phyloP scores from a whole-genome alignment of 371 early-diverging fungal genomes.

The Apophysomyces ossiformis region DNA sequence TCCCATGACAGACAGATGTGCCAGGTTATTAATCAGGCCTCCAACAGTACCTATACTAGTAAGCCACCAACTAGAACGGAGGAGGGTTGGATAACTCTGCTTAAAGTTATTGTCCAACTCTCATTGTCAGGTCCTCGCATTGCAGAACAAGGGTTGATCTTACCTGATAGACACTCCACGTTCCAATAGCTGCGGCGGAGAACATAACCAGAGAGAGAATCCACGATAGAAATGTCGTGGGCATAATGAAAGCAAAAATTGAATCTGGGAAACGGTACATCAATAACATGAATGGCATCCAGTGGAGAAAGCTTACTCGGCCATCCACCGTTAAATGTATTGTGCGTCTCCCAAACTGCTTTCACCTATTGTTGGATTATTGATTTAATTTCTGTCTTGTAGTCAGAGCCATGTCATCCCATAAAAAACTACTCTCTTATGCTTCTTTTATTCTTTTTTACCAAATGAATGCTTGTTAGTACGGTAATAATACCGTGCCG shows the following conservation, averaged over 20 bases:
- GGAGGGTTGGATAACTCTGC: neutral
- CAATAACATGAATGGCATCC: neutral
- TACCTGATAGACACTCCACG: constrained; percentile 3
- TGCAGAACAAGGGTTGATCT: neutral
- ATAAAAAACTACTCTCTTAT: neutral
- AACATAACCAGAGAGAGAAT: neutral
- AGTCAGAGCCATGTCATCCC: neutral
- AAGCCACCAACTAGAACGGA: neutral
- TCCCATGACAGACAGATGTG: constrained; percentile 2
- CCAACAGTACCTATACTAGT: neutral
- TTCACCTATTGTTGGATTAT: neutral
- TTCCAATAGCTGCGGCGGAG: neutral
- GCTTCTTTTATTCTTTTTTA: neutral
- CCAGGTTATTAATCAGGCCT: neutral
- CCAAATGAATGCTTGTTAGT: neutral
- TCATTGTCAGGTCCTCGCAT: neutral
- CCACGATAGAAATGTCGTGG: neutral
- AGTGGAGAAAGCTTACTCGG: neutral
- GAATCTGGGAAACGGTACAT: neutral
- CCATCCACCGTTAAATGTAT: constrained; percentile 1
- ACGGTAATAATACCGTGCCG: neutral
- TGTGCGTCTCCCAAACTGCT: neutral
- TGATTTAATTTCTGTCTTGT: neutral
- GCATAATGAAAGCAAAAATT: neutral
- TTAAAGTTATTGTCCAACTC: too few relatives aligned